Percentiles rank a stretch among this genome's conserved stretches.
Conservation (phyloP, 1,284 basidiomycete genomes). For the Gymnopus androsaceus region DNA sequence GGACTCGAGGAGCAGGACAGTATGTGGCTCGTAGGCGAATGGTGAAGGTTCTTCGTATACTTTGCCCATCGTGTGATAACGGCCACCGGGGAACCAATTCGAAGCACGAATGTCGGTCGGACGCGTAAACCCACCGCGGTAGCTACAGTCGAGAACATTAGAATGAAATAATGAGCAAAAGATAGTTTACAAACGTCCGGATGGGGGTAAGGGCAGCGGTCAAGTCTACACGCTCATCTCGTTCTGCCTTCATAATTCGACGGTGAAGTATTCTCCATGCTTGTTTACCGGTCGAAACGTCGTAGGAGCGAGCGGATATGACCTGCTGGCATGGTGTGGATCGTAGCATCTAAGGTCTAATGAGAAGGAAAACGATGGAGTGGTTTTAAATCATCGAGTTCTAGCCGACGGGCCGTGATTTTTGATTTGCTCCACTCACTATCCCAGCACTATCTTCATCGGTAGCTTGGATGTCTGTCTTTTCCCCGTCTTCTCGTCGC, state of each 20-base stretch:
- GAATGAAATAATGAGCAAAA: neutral
- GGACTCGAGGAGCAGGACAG: slow-evolving; percentile 42
- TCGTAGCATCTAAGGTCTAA: slow-evolving; percentile 1
- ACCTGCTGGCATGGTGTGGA: slow-evolving; percentile 7
- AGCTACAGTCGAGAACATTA: slow-evolving; percentile 2
- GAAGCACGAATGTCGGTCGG: slow-evolving; percentile 39
- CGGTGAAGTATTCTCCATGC: slow-evolving; percentile 11
- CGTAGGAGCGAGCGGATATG: neutral
- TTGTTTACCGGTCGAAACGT: neutral
- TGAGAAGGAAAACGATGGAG: neutral
- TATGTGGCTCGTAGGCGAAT: slow-evolving; percentile 41
- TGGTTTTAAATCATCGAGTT: too few relatives aligned
- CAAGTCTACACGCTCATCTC: slow-evolving; percentile 46
- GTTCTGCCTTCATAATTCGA: slow-evolving; percentile 40
- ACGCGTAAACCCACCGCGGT: slow-evolving; percentile 41
- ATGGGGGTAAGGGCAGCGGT: slow-evolving; percentile 36
- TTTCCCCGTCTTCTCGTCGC: too few relatives aligned
- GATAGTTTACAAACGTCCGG: slow-evolving; percentile 36
- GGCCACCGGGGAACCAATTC: slow-evolving; percentile 40
- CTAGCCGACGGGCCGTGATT: too few relatives aligned
- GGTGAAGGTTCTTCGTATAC: slow-evolving; percentile 34
- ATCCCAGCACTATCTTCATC: too few relatives aligned
- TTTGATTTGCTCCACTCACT: too few relatives aligned
- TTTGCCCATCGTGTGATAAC: slow-evolving; percentile 31
- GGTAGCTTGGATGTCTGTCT: too few relatives aligned